Base-by-base conservation (phyloP, 305 asterid genomes). In the Andrographis paniculata region DNA sequence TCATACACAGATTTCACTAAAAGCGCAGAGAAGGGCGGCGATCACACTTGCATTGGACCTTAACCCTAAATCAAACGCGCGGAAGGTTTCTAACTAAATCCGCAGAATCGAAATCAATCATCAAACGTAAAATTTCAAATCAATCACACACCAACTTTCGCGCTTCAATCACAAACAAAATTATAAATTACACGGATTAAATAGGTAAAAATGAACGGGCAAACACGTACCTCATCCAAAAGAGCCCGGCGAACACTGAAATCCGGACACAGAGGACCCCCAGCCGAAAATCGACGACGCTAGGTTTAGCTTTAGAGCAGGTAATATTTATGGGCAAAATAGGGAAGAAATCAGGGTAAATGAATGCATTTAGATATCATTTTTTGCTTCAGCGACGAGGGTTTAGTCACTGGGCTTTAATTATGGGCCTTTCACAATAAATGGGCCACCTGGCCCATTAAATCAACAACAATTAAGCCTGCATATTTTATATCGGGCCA, bases 301-400 rank as follows among this genome's bases (percentile, higher is more conserved):
- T 43, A 55, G 59, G 58, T 56, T 62, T 63, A 44, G 53, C 47
- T 37, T 40, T 19, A 37, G 48, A 59, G 58, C 20, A 46, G 45
- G 42, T 37, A 20, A 17, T 19, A 17, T 49, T 20, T 49, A 42
- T 33, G 56, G 51, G 14, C 17, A 40, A 22, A 43, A 18, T 18
- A 39, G 50, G 21, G 27, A 24, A n/a, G 47, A 42, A 27, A 42
- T 15, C 45, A 22, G 21, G 14, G 1, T 33, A 33, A 52, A 20
- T 53, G 17, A 53, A n/a, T 20, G 37, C 21, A 24, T n/a, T 56
- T 24, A 24, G 14, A 22, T 37, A 51, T 39, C 46, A 38, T 51
- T 23, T 50, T n/a, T 7, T 18, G 14, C 14, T 31, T 31, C 14
- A 5, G 18, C 3, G 5, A 24, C 4, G 45, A 20, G 9, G 12